Conservation (phyloP, 352 stramenopile species). For the Globisporangium alternatum region DNA sequence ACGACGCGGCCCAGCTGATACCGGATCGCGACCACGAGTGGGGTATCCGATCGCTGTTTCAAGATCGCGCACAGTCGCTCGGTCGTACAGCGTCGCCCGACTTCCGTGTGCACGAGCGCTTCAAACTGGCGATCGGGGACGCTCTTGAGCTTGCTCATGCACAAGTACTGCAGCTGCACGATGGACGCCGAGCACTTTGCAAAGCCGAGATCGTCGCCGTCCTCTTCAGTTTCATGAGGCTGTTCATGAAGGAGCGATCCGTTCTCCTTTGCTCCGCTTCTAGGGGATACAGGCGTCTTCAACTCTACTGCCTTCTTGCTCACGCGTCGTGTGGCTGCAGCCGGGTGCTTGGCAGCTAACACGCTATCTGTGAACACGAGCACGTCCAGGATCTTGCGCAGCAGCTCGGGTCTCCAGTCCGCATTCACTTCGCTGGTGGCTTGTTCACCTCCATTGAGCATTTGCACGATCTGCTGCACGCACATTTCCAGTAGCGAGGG, state of each 20-base stretch:
- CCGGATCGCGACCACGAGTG: conserved; percentile 71
- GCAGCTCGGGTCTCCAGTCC: conserved; percentile 11
- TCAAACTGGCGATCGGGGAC: conserved; percentile 54
- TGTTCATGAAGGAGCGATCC: neutral
- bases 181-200: conserved; percentile 18
- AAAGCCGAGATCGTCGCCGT: conserved; percentile 12
- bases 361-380: conserved; percentile 64
- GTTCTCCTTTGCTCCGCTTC: neutral
- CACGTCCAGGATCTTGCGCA: conserved; percentile 37
- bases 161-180: conserved; percentile 45
- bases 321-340: conserved; percentile 11
- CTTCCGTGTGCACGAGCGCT: conserved; percentile 57
- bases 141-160: conserved; percentile 48
- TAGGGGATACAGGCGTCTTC: neutral
- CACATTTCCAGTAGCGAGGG: conserved; percentile 66
- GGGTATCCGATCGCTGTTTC: conserved; percentile 49
- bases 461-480: conserved; percentile 35
- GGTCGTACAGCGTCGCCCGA: conserved; percentile 62
- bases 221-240: conserved; percentile 1
- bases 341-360: conserved; percentile 38
- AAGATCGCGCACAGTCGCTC: conserved; percentile 63
- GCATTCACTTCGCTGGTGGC: neutral
- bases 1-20: conserved; percentile 77
- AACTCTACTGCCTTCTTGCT: conserved; percentile 15
- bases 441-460: conserved; percentile 16